Evolutionary conservation across 495 filamentous ascomycete species (phyloP).

Genomic region (Hypoxylon lenormandii): DNA sequence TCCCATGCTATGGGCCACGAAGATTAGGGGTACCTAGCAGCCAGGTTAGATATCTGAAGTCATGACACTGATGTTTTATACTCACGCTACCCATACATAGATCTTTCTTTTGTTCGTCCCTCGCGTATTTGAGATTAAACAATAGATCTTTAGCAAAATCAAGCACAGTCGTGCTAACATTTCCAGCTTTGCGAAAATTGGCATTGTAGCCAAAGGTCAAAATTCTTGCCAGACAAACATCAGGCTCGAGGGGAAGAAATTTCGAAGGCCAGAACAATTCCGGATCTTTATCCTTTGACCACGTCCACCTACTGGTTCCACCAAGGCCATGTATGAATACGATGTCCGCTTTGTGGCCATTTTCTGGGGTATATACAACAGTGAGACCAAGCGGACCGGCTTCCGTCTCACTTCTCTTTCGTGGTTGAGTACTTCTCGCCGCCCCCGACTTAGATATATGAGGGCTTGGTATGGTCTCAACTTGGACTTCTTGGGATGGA

Average conservation of each 20-base stretch:
- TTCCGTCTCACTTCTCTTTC: not conserved
- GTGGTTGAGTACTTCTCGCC: not conserved
- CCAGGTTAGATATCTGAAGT: not conserved
- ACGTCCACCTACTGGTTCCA: conserved; percentile 50
- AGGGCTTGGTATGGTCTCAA: not conserved
- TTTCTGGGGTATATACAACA: conserved; percentile 46
- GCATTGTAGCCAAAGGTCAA: conserved; percentile 57
- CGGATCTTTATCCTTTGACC: conserved; percentile 47
- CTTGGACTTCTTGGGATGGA: not conserved
- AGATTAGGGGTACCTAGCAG: conserved; percentile 43
- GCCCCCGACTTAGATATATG: not conserved
- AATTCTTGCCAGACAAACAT: conserved; percentile 47
- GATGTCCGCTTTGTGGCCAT: conserved; percentile 33
- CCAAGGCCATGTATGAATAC: conserved; percentile 56
- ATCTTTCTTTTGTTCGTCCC: conserved; percentile 35
- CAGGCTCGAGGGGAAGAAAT: conserved; percentile 53
- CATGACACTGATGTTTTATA: not conserved
- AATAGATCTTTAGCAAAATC: conserved; percentile 59
- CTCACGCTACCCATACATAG: conserved; percentile 13
- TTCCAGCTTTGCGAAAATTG: conserved; percentile 39
- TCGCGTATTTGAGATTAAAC: conserved; percentile 51
- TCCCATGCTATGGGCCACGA: conserved; percentile 52
- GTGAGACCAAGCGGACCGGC: conserved; percentile 50
- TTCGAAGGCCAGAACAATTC: conserved; percentile 50
- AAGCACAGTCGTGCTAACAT: conserved; percentile 37